Evolutionary conservation across 768 basidiomycete genomes (phyloP).

Genomic region (Russula ochroleuca): DNA sequence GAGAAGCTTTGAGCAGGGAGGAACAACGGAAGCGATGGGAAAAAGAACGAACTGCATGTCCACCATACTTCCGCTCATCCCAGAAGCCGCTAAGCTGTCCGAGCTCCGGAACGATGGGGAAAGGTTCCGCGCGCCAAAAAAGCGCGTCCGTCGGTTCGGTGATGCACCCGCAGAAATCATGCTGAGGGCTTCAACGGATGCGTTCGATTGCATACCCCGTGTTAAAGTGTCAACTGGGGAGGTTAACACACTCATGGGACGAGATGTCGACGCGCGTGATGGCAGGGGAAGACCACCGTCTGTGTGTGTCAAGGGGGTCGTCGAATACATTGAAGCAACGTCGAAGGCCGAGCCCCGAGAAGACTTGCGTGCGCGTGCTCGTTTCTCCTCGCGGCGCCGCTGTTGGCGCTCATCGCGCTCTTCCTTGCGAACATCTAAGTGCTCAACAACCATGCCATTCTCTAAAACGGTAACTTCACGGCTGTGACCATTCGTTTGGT

Average conservation of each 20-base stretch:
- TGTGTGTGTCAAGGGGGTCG: conserved; percentile 49
- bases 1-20: conserved; percentile 8
- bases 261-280: conserved; percentile 33
- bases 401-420: conserved; percentile 73
- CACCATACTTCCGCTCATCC: conserved; percentile 82
- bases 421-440: conserved; percentile 76
- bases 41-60: conserved; percentile 78
- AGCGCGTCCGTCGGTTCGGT: conserved; percentile 60
- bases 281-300: conserved; percentile 53
- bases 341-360: conserved; percentile 69
- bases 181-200: conserved; percentile 77
- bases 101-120: conserved; percentile 72
- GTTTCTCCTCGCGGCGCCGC: conserved; percentile 60
- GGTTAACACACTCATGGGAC: conserved; percentile 60
- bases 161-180: conserved; percentile 51
- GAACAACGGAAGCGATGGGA: conserved; percentile 12
- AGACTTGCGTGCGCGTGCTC: conserved; percentile 59
- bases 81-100: conserved; percentile 77
- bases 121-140: conserved; percentile 73
- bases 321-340: conserved; percentile 68
- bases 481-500: conserved; percentile 43
- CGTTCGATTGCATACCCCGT: conserved; percentile 63
- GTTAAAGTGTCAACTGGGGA: conserved; percentile 52
- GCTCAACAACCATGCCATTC: conserved; percentile 87
- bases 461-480: conserved; percentile 78